phyloP scores from a whole-genome alignment of 805 yeast genomes.

The Phaffomyces thermotolerans region DNA sequence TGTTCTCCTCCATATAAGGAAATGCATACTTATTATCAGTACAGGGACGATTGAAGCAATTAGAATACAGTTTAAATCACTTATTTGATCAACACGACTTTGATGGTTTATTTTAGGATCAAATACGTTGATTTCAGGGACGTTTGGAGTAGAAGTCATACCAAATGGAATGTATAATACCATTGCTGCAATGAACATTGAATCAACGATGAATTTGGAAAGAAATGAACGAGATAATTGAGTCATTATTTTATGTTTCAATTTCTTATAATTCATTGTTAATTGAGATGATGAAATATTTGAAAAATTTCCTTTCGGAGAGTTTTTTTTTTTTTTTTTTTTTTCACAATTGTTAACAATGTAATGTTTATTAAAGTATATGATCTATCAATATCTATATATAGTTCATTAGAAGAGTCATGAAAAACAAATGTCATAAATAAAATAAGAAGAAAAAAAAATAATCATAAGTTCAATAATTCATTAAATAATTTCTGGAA shows the following conservation, averaged over 20 bases:
- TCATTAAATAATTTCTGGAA: slow-evolving; percentile 11
- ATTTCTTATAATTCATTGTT: neutral
- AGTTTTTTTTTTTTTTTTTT: neutral
- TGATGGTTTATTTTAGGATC: slow-evolving; percentile 9
- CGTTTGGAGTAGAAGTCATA: slow-evolving; percentile 2
- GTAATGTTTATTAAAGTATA: slow-evolving; percentile 1
- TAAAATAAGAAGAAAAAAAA: too few relatives aligned
- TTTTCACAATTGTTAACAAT: neutral
- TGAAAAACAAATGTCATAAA: too few relatives aligned
- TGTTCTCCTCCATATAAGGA: neutral
- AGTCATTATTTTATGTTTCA: slow-evolving; percentile 1
- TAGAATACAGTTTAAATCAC: slow-evolving; percentile 1
- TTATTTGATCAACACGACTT: slow-evolving; percentile 2
- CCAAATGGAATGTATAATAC: slow-evolving; percentile 3
- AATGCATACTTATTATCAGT: neutral
- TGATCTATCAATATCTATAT: too few relatives aligned
- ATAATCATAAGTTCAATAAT: slow-evolving; percentile 4
- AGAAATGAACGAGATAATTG: slow-evolving; percentile 1
- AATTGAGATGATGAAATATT: neutral
- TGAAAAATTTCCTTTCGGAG: neutral
- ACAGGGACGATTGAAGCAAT: slow-evolving; percentile 3
- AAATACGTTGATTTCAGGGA: slow-evolving; percentile 7
- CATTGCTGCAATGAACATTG: slow-evolving; percentile 1
- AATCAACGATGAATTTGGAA: slow-evolving; percentile 4
- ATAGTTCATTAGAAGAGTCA: too few relatives aligned